A percentile compares a stretch with the other conserved stretches of the same genome.
Evolutionary conservation across 768 basidiomycete genomes (phyloP).

Genomic region (Mycena haematopus): DNA sequence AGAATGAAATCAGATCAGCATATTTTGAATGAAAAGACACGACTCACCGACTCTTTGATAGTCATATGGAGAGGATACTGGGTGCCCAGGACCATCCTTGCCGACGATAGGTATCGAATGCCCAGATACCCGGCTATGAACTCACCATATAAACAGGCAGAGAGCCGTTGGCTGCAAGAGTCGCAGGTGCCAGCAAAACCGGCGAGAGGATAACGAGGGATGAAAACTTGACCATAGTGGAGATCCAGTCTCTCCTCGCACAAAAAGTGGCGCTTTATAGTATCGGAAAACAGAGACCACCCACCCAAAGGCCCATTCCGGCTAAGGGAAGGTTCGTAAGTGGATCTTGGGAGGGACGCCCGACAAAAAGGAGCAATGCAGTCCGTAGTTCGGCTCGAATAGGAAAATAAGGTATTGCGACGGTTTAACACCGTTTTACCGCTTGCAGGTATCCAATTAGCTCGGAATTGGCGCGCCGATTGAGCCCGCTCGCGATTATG

Average conservation of each 20-base stretch:
- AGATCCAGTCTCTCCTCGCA: not conserved
- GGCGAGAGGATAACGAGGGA: conserved; percentile 1
- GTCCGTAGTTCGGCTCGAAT: too few relatives aligned
- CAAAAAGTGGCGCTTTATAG: not conserved
- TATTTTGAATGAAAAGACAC: not conserved
- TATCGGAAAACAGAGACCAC: not conserved
- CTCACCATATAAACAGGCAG: conserved; percentile 25
- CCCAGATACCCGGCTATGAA: not conserved
- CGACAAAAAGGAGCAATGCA: not conserved
- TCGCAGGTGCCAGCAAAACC: conserved; percentile 3
- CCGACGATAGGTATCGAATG: not conserved
- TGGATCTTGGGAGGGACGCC: not conserved
- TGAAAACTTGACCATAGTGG: conserved; percentile 7
- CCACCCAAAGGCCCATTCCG: not conserved
- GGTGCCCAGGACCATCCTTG: conserved; percentile 26
- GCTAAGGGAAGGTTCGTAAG: not conserved
- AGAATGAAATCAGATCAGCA: not conserved
- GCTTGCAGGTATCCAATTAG: too few relatives aligned
- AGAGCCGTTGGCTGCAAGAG: conserved; percentile 2
- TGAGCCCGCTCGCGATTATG: not conserved
- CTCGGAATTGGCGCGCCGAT: not conserved
- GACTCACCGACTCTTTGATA: conserved; percentile 26
- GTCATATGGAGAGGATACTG: conserved; percentile 29
- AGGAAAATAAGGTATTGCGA: too few relatives aligned
- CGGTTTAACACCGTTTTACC: too few relatives aligned